phyloP scores from a whole-genome alignment of 2,329 filamentous ascomycete genomes.

The Trichoderma koningii region DNA sequence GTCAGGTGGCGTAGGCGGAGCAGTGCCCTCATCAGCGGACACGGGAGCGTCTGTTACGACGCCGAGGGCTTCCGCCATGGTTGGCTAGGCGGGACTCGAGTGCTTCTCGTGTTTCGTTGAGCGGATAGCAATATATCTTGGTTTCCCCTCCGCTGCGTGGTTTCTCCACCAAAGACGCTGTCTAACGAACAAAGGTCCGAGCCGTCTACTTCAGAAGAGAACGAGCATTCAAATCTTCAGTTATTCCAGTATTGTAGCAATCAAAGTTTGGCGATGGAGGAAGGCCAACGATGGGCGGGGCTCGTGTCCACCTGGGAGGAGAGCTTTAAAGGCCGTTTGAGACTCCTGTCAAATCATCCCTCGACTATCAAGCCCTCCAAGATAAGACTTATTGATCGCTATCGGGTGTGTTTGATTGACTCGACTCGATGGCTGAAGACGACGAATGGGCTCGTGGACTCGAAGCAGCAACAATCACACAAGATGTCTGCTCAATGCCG shows the following conservation, averaged over 20 bases:
- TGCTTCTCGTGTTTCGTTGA: not conserved
- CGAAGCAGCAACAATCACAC: not conserved
- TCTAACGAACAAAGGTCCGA: not conserved
- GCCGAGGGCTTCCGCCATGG: conserved; percentile 21
- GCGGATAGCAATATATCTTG: not conserved
- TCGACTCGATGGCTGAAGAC: conserved; percentile 4
- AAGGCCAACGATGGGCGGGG: not conserved
- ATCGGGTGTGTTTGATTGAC: not conserved
- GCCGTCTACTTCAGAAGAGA: not conserved
- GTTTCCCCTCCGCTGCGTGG: not conserved
- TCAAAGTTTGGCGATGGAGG: conserved; percentile 15
- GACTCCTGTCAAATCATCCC: conserved; percentile 13
- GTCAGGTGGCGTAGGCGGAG: conserved; percentile 33
- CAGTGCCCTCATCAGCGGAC: conserved; percentile 30
- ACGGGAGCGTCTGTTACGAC: conserved; percentile 31
- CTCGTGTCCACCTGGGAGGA: conserved; percentile 9
- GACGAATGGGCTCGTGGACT: not conserved
- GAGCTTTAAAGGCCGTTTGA: conserved; percentile 14
- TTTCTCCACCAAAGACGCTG: not conserved
- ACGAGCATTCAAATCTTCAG: not conserved
- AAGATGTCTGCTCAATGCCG: conserved; percentile 18
- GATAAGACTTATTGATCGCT: not conserved
- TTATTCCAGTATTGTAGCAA: not conserved
- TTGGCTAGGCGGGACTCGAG: not conserved
- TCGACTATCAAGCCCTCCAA: not conserved